A percentile compares a stretch with the other conserved stretches of the same genome.
Evolutionary conservation across 2,329 filamentous ascomycete genomes (phyloP).

Genomic region (Diplocarpon rosae): DNA sequence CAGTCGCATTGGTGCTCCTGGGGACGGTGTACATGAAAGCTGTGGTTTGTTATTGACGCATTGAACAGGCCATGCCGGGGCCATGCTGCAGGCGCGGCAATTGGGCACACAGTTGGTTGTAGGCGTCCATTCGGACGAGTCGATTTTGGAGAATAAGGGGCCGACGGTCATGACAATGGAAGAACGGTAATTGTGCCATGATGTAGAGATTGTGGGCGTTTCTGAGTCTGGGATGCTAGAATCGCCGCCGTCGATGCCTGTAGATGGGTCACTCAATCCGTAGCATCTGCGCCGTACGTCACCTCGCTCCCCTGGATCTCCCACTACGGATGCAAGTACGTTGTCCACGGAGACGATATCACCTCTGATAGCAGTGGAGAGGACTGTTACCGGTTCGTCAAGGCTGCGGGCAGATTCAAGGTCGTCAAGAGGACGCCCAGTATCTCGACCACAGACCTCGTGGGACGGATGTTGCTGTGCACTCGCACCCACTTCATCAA

Average conservation of each 20-base stretch:
- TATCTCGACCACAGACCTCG: constrained; percentile 96
- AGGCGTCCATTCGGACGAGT: constrained; percentile 90
- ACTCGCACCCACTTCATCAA: constrained; percentile 91
- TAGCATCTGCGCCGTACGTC: constrained; percentile 86
- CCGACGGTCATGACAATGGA: constrained; percentile 92
- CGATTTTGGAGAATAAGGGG: constrained; percentile 92
- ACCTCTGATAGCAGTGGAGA: constrained; percentile 88
- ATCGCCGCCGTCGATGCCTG: constrained; percentile 87
- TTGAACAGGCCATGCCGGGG: constrained; percentile 73
- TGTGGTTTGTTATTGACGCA: not conserved
- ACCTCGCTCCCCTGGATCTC: constrained; percentile 89
- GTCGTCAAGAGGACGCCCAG: constrained; percentile 93
- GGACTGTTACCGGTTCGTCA: constrained; percentile 97
- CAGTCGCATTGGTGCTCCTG: not conserved
- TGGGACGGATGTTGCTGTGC: constrained; percentile 92
- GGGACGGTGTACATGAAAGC: not conserved
- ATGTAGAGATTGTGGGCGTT: constrained; percentile 19
- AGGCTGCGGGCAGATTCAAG: constrained; percentile 86
- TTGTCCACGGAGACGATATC: constrained; percentile 95
- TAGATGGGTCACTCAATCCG: constrained; percentile 79
- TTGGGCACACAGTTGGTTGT: constrained; percentile 82
- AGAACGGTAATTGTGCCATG: constrained; percentile 51
- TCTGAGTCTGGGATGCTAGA: constrained; percentile 33
- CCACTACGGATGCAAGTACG: constrained; percentile 90
- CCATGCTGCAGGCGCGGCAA: constrained; percentile 90